Evolutionary conservation across 768 basidiomycete genomes (phyloP).

Genomic region (Botryobasidium botryosum): DNA sequence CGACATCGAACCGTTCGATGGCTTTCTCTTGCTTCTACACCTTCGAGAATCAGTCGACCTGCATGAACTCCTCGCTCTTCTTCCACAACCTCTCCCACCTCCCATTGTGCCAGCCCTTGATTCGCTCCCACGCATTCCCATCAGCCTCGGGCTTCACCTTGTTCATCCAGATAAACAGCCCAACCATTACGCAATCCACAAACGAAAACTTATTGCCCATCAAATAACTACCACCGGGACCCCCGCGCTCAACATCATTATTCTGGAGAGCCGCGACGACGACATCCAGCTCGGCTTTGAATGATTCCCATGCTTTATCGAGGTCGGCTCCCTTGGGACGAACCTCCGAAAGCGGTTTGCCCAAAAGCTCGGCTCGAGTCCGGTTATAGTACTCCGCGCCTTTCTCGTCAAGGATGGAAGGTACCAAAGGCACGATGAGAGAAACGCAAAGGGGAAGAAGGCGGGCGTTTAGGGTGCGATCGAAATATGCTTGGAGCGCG

Average conservation of each 20-base stretch:
- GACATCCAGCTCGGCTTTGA: conserved; percentile 4
- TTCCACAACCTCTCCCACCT: conserved; percentile 48
- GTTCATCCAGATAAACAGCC: conserved; percentile 53
- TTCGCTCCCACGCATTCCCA: conserved; percentile 44
- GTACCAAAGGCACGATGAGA: conserved; percentile 49
- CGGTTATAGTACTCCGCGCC: conserved; percentile 1
- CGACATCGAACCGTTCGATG: no score
- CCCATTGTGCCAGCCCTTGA: conserved; percentile 54
- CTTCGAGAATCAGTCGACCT: conserved; percentile 5
- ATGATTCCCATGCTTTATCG: background rate
- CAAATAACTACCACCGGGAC: conserved; percentile 6
- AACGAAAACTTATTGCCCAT: conserved; percentile 53
- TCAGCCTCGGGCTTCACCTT: background rate
- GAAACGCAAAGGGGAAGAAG: no score
- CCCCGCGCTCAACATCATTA: conserved; percentile 3
- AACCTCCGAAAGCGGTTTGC: background rate
- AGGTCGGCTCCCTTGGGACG: conserved; percentile 1
- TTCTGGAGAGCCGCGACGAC: conserved; percentile 3
- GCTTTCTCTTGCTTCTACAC: no score
- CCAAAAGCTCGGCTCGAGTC: background rate
- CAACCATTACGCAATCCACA: conserved; percentile 57
- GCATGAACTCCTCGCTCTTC: conserved; percentile 3
- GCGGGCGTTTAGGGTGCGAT: conserved; percentile 46
- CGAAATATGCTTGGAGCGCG: conserved; percentile 52
- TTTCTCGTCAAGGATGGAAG: background rate